Evolutionary conservation across 2,329 filamentous ascomycete genomes (phyloP).

Genomic region (Phialophora tarda): DNA sequence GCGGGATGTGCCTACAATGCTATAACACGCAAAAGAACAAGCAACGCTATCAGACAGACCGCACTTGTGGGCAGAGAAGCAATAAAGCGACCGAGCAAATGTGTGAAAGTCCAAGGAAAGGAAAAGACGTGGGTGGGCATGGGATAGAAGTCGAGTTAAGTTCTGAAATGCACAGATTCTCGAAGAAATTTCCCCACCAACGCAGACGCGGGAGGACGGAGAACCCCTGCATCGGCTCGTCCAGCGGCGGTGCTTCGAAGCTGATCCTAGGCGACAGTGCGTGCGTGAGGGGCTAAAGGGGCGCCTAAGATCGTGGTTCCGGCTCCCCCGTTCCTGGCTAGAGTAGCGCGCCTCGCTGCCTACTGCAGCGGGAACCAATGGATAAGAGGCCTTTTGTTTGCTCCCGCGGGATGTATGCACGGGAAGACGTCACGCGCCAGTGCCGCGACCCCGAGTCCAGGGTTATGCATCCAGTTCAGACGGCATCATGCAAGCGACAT

Average conservation of each 20-base stretch:
- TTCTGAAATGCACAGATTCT: background rate
- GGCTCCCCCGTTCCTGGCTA: constrained; percentile 32
- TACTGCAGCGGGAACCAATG: constrained; percentile 9
- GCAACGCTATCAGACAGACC: constrained; percentile 18
- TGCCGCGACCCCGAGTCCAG: background rate
- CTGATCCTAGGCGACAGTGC: constrained; percentile 11
- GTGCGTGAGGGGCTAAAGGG: constrained; percentile 2
- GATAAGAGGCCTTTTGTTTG: constrained; percentile 14
- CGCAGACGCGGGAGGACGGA: constrained; percentile 9
- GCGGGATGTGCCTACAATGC: background rate
- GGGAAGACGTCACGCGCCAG: constrained; percentile 11
- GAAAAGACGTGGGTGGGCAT: background rate
- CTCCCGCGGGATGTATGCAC: background rate
- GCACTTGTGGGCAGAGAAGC: background rate
- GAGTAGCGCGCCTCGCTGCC: constrained; percentile 27
- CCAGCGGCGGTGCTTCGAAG: constrained; percentile 4
- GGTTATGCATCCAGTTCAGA: background rate
- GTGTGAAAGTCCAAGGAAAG: background rate
- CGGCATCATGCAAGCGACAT: background rate
- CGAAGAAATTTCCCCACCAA: constrained; percentile 27
- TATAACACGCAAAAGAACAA: constrained; percentile 5
- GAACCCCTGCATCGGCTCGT: constrained; percentile 10
- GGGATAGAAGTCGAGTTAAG: constrained; percentile 15
- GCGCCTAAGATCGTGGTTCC: constrained; percentile 6
- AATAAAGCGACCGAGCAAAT: background rate